Conservation (phyloP, 1,284 basidiomycete genomes). For the Sanghuangporus weigelae region DNA sequence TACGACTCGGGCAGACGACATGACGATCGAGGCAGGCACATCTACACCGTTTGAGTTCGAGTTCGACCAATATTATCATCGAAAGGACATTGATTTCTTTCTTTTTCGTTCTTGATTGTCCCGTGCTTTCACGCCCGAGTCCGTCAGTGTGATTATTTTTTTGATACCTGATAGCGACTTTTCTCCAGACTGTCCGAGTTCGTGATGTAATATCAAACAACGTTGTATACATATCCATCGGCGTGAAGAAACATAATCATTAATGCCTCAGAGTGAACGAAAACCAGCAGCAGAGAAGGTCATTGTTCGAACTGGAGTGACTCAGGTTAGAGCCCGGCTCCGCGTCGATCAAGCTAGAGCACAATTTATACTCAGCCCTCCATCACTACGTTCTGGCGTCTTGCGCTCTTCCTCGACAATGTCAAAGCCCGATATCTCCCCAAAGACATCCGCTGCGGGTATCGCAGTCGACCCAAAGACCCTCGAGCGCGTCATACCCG, state of each 20-base stretch:
- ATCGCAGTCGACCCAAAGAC: slow-evolving; percentile 82
- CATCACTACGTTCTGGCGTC: background rate
- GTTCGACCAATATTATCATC: background rate
- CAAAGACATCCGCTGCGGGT: slow-evolving; percentile 67
- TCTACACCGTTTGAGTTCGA: slow-evolving; percentile 15
- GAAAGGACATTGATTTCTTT: background rate
- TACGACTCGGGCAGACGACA: slow-evolving; percentile 10
- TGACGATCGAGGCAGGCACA: slow-evolving; percentile 13
- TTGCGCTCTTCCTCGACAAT: slow-evolving; percentile 32
- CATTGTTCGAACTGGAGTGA: background rate
- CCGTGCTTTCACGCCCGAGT: background rate
- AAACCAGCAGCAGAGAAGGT: background rate
- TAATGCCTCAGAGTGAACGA: background rate
- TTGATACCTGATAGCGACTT: too few relatives aligned
- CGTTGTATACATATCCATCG: background rate
- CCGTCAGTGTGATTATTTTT: too few relatives aligned
- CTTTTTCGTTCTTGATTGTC: background rate
- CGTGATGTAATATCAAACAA: background rate
- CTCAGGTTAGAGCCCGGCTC: background rate
- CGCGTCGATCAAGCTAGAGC: background rate
- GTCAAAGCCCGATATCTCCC: slow-evolving; percentile 73
- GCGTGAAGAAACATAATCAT: background rate
- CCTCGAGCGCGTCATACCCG: slow-evolving; percentile 83
- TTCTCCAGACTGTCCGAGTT: too few relatives aligned
- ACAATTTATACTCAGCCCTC: background rate